Percentiles rank a stretch among this genome's conserved stretches.
Conservation (phyloP, 2,329 filamentous ascomycete species). For the Aspergillus pseudotamarii region DNA sequence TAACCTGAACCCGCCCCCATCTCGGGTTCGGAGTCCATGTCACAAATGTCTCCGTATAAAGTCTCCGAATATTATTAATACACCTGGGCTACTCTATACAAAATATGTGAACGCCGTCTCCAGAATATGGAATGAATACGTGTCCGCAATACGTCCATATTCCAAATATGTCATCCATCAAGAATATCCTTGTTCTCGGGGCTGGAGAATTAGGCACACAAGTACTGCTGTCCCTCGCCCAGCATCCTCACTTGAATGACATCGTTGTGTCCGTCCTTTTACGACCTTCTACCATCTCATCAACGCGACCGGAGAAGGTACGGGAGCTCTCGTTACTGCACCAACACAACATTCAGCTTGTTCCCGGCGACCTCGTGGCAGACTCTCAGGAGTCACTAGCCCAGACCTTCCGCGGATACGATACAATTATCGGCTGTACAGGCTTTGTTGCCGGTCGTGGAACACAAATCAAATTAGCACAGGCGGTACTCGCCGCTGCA, state of each 20-base stretch:
- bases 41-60: neutral
- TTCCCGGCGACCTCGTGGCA: constrained; percentile 49
- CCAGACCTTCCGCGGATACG: constrained; percentile 42
- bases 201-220: constrained; percentile 67
- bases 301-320: constrained; percentile 6
- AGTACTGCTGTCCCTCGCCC: constrained; percentile 55
- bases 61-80: neutral
- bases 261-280: constrained; percentile 57
- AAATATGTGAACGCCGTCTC: neutral
- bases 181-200: constrained; percentile 61
- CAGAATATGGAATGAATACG: no score
- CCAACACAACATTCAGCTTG: constrained; percentile 37
- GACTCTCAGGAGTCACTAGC: constrained; percentile 43
- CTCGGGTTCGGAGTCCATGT: no score
- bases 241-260: constrained; percentile 46
- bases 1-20: no score
- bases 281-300: constrained; percentile 51
- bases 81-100: neutral
- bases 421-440: constrained; percentile 59
- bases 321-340: constrained; percentile 6
- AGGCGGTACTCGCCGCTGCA: constrained; percentile 56
- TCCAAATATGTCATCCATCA: neutral
- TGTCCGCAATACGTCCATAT: neutral
- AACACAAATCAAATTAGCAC: constrained; percentile 60
- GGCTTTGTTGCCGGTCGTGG: constrained; percentile 62